Evolutionary conservation across 495 filamentous ascomycete genomes (phyloP).

Genomic region (Podospora conica): DNA sequence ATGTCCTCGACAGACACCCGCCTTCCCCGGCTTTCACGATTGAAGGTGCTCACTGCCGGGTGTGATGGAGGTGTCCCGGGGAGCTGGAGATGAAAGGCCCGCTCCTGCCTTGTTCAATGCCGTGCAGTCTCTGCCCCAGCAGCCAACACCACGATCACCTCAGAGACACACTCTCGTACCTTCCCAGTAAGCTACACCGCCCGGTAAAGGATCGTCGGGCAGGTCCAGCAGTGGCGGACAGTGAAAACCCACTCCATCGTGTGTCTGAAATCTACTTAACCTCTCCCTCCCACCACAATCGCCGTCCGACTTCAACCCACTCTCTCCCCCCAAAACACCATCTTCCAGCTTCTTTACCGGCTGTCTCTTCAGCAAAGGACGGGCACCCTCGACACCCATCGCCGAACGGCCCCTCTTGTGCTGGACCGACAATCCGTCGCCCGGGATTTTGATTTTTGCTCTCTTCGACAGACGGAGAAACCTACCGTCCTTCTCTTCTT

Average conservation of each 20-base stretch:
- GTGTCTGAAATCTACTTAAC: not conserved
- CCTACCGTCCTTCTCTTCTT: not conserved
- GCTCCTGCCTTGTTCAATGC: not conserved
- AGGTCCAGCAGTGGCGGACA: not conserved
- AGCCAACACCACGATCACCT: not conserved
- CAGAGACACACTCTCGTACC: not conserved
- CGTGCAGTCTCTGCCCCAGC: not conserved
- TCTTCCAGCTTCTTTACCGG: conserved; percentile 14
- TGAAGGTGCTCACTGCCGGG: not conserved
- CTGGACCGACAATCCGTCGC: conserved; percentile 6
- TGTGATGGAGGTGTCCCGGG: not conserved
- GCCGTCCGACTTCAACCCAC: conserved; percentile 11
- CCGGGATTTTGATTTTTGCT: conserved; percentile 16
- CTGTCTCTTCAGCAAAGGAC: conserved; percentile 11
- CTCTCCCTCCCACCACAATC: conserved; percentile 8
- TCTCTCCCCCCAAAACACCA: conserved; percentile 8
- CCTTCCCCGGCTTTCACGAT: not conserved
- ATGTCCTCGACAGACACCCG: not conserved
- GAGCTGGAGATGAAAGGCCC: not conserved
- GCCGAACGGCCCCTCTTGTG: conserved; percentile 1
- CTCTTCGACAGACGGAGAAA: not conserved
- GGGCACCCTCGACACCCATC: conserved; percentile 2
- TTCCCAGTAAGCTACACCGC: not conserved
- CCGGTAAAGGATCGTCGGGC: not conserved
- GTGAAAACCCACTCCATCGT: not conserved